These are phyloP conservation scores for Lanzia echinophila DNA, from an alignment of 2,329 filamentous ascomycete species.

Conservation along the genomic window DNA sequence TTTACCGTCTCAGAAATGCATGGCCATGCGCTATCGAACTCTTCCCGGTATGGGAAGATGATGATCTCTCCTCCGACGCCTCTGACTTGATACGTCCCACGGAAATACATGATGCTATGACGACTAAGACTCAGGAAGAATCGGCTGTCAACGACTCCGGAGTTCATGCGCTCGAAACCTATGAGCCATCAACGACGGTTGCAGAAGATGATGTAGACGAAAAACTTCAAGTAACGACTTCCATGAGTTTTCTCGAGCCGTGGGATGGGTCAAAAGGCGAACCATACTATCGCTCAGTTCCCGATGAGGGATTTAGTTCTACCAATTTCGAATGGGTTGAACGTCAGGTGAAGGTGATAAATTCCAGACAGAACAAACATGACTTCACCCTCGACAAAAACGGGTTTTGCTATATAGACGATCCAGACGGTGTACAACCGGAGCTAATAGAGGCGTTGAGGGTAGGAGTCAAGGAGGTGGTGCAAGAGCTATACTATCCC, in stretches of 20 bases:
- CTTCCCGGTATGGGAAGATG: not conserved
- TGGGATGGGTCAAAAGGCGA: not conserved
- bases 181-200: not conserved
- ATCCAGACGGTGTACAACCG: not conserved
- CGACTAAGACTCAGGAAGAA: not conserved
- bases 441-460: not conserved
- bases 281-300: conserved; percentile 4
- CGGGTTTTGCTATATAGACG: conserved; percentile 4
- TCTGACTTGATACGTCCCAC: not conserved
- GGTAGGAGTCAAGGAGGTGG: not conserved
- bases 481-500: conserved; percentile 8
- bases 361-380: not conserved
- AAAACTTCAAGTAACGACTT: not conserved
- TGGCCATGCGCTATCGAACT: conserved; percentile 11
- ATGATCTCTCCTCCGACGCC: not conserved
- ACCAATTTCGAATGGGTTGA: conserved; percentile 8
- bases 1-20: conserved; percentile 9
- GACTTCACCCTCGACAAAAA: conserved; percentile 7
- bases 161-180: not conserved
- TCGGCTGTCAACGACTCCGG: not conserved
- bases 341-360: not conserved
- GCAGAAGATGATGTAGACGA: not conserved
- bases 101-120: not conserved
- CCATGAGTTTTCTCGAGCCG: conserved; percentile 11
- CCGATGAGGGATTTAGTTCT: conserved; percentile 5